Conservation (phyloP, 371 early-diverging fungal genomes). For the Zychaea mexicana region DNA sequence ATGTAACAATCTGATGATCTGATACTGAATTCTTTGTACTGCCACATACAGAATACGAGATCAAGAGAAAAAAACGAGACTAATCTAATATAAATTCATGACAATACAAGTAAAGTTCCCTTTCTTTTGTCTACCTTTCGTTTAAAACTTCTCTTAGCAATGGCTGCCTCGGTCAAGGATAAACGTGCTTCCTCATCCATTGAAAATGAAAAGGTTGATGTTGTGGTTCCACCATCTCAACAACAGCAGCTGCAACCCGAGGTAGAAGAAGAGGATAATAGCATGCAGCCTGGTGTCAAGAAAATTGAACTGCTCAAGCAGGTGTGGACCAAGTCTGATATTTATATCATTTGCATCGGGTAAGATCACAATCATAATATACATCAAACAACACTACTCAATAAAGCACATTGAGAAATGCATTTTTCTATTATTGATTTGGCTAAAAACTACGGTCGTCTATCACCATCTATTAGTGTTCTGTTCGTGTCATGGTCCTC, state of each 20-base stretch:
- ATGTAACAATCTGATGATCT: background rate
- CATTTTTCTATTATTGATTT: no score
- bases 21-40: background rate
- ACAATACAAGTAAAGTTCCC: background rate
- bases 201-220: background rate
- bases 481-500: conserved; percentile 3
- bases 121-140: background rate
- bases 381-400: no score
- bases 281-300: conserved; percentile 9
- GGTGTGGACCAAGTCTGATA: conserved; percentile 7
- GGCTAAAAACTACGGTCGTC: no score
- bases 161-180: background rate
- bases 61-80: background rate
- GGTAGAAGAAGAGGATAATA: background rate
- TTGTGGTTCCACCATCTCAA: background rate
- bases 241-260: background rate
- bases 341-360: conserved; percentile 1
- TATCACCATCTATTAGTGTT: no score
- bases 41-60: no score
- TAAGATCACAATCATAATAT: background rate
- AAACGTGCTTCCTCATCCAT: background rate
- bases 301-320: conserved; percentile 4
- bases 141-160: background rate
- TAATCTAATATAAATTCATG: background rate
- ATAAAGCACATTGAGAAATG: no score